phyloP scores from a whole-genome alignment of 371 early-diverging fungal genomes.

The Mucor saturninus region DNA sequence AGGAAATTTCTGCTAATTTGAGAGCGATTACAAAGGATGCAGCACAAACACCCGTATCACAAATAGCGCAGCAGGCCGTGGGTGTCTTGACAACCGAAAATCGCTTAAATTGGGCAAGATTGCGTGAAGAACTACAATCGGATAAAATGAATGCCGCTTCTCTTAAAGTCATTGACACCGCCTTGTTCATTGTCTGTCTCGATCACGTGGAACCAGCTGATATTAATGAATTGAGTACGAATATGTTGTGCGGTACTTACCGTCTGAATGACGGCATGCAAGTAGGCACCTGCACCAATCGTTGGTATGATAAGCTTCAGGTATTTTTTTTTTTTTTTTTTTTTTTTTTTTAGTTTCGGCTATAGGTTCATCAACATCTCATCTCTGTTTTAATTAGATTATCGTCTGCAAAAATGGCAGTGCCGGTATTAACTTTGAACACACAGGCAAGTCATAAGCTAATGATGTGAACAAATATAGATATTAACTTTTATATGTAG shows the following conservation, averaged over 20 bases:
- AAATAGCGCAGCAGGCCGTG: slow-evolving; percentile 50
- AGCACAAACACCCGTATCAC: slow-evolving; percentile 30
- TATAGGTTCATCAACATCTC: neutral
- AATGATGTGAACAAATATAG: neutral
- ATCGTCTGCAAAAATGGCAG: slow-evolving; percentile 65
- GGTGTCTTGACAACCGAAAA: slow-evolving; percentile 73
- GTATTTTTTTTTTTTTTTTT: slow-evolving; percentile 14
- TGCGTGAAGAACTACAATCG: slow-evolving; percentile 41
- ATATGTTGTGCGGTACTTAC: slow-evolving; percentile 64
- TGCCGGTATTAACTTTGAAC: slow-evolving; percentile 65
- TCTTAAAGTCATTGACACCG: slow-evolving; percentile 67
- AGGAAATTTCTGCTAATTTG: slow-evolving; percentile 53
- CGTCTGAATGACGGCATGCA: slow-evolving; percentile 52
- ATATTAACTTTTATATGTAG: slow-evolving; percentile 21
- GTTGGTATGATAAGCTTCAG: slow-evolving; percentile 67
- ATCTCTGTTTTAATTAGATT: slow-evolving; percentile 35
- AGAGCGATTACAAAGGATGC: slow-evolving; percentile 49
- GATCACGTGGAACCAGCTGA: slow-evolving; percentile 64
- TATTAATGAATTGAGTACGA: slow-evolving; percentile 51
- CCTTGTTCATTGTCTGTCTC: slow-evolving; percentile 82
- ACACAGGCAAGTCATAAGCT: slow-evolving; percentile 47
- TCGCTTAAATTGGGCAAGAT: slow-evolving; percentile 72
- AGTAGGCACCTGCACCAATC: slow-evolving; percentile 61
- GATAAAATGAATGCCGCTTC: slow-evolving; percentile 61
- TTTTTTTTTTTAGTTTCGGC: neutral